Conservation (phyloP, 1,284 basidiomycete genomes). For the Leccinum subrobustum region DNA sequence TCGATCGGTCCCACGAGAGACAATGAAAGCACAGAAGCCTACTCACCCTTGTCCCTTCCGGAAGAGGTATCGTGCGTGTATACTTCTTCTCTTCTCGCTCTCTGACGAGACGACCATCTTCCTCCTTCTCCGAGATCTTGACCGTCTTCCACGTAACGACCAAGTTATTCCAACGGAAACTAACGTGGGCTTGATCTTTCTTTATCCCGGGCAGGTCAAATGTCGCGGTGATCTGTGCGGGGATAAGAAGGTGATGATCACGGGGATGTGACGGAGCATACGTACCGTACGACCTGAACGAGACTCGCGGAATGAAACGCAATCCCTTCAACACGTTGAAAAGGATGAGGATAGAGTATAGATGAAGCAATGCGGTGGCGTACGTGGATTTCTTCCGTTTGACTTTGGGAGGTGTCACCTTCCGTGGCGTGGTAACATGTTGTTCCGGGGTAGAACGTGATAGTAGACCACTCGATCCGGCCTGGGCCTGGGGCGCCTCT, state of each 20-base stretch:
- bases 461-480: constrained; percentile 15
- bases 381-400: constrained; percentile 61
- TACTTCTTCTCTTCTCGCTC: constrained; percentile 58
- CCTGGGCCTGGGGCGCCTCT: constrained; percentile 40
- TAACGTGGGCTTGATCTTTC: constrained; percentile 72
- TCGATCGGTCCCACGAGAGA: constrained; percentile 4
- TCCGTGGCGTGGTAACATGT: constrained; percentile 21
- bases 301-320: constrained; percentile 65
- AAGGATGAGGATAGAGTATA: constrained; percentile 13
- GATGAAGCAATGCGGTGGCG: constrained; percentile 23
- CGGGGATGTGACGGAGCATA: constrained; percentile 12
- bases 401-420: constrained; percentile 35
- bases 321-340: constrained; percentile 30
- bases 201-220: constrained; percentile 65
- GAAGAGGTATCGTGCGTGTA: constrained; percentile 46
- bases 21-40: background rate
- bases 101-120: constrained; percentile 55
- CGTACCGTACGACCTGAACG: constrained; percentile 59
- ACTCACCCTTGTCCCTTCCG: constrained; percentile 47
- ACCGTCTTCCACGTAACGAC: constrained; percentile 65
- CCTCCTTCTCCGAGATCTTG: constrained; percentile 57
- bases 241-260: constrained; percentile 23
- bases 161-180: constrained; percentile 60
- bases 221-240: constrained; percentile 39
- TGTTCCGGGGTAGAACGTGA: constrained; percentile 30